Conservation (phyloP, 352 stramenopile genomes). For the Phytophthora vignae region DNA sequence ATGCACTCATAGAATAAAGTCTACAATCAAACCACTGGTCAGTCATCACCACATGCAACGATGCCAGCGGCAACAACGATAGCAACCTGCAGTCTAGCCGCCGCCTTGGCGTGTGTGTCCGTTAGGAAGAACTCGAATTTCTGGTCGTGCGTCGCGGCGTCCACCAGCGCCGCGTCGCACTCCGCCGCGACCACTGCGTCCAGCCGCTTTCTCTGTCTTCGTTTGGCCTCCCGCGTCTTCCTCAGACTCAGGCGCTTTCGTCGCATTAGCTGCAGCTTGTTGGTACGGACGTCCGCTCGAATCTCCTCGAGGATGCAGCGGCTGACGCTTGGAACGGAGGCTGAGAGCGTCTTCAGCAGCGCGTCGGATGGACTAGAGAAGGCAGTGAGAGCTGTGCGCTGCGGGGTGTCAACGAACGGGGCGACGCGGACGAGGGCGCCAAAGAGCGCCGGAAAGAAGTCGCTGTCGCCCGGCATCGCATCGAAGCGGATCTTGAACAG, state of each 20-base stretch:
- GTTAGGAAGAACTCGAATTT: slow-evolving; percentile 29
- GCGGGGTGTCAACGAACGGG: background rate
- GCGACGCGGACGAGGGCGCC: background rate
- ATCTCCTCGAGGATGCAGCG: slow-evolving; percentile 22
- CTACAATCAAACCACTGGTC: slow-evolving; percentile 16
- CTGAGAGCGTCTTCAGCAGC: slow-evolving; percentile 15
- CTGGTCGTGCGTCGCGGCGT: slow-evolving; percentile 8
- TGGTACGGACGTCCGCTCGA: slow-evolving; percentile 2
- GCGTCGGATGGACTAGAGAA: slow-evolving; percentile 2
- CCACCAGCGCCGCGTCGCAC: slow-evolving; percentile 18
- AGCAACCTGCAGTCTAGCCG: slow-evolving; percentile 27
- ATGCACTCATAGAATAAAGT: slow-evolving; percentile 50
- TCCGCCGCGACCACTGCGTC: slow-evolving; percentile 13
- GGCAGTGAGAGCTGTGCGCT: background rate
- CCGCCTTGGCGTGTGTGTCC: slow-evolving; percentile 29
- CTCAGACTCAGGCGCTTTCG: slow-evolving; percentile 13
- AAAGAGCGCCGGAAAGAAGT: slow-evolving; percentile 32
- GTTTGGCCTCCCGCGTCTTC: slow-evolving; percentile 11
- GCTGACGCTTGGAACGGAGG: slow-evolving; percentile 6
- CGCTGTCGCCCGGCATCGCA: slow-evolving; percentile 11
- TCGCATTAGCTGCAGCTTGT: slow-evolving; percentile 19
- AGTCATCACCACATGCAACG: background rate
- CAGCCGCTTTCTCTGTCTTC: slow-evolving; percentile 14
- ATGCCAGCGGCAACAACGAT: background rate
- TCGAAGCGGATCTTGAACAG: slow-evolving; percentile 16